Evolutionary conservation across 208 protist genomes (phyloP), one percentile per base, ranked within the genome.

Genomic region (Trypanosoma vivax): DNA sequence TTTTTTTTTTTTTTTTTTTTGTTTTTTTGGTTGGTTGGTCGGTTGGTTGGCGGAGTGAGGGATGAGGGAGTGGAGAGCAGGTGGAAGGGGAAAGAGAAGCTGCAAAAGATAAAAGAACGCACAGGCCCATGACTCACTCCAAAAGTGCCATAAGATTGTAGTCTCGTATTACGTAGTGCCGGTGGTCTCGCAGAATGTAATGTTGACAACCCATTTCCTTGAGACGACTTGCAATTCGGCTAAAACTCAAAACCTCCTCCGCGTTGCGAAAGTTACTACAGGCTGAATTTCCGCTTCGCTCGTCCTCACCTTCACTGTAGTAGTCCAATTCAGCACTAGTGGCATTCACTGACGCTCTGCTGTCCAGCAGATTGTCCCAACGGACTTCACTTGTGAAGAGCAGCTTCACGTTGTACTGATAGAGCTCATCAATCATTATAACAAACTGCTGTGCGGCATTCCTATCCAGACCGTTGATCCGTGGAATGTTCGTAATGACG

Each of bases 351-450:
- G 47, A 45, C 18, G 40, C 39, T 14, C 48, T 55, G 4, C 19
- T 53, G 45, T 73, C 65, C 54, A 89, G 61, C 21, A 92, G 50
- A 16, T 70, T 31, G 3, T 71, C 61, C 81, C 86, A 93, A 42
- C 76, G 82, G 16, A 88, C 81, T 19, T 73, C 56, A 3, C 65
- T 78, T 3, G 82, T 88, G 52, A 92, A 82, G 14, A 92, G 62
- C 4, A 95, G 68, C 54, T 92, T 95, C 35, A 95, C 84, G 59
- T 89, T 86, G 64, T 83, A 73, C 49, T 92, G 88, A 50, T 95
- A 95, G 19, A 95, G 56, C 63, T 92, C 84, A 48, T 95, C 88
- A 1, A 95, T 72, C 14, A 95, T 61, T 35, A 89, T 65, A 40
- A 95, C 62, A 49, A 95, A 95, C 61, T 89, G 83, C 24, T 90